Evolutionary conservation across 208 protist genomes (phyloP).

Genomic region (Sergeia podlipaevii): DNA sequence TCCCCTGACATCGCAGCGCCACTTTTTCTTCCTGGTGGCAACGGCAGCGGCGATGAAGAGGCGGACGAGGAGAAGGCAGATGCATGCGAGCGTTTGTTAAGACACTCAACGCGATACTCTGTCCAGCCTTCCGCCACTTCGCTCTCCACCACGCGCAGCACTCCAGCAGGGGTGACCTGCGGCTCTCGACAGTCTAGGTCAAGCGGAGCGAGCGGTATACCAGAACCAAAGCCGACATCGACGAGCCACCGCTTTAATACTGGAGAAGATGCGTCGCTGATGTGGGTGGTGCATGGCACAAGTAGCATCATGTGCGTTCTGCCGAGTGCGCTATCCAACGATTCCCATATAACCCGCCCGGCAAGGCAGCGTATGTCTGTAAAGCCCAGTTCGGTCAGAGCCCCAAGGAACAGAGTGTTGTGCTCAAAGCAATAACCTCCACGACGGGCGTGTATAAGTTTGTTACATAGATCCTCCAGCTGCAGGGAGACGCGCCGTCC

Average conservation of each 20-base stretch:
- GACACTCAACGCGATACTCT: no score
- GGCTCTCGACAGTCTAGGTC: background rate
- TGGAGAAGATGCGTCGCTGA: background rate
- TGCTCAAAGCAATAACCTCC: conserved; percentile 31
- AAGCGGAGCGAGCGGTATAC: conserved; percentile 10
- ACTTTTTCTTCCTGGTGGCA: no score
- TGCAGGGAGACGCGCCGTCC: conserved; percentile 15
- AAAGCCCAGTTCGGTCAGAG: conserved; percentile 12
- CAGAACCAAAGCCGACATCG: conserved; percentile 19
- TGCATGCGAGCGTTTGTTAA: no score
- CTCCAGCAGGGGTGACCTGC: conserved; percentile 11
- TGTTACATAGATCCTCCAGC: conserved; percentile 9
- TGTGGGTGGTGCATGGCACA: background rate
- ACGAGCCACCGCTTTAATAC: conserved; percentile 10
- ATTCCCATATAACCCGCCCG: conserved; percentile 4
- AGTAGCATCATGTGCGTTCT: conserved; percentile 12
- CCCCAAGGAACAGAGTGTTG: conserved; percentile 15
- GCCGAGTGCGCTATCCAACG: background rate
- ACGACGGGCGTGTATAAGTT: conserved; percentile 19
- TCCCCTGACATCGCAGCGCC: no score
- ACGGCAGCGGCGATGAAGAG: no score
- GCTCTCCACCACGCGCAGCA: conserved; percentile 15
- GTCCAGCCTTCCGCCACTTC: conserved; percentile 15
- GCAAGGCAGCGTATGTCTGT: conserved; percentile 8
- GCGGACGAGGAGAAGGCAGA: no score